Evolutionary conservation across 805 yeast species (phyloP), one percentile per base, ranked within the genome.

Genomic region (Isabelozyma rhagii): DNA sequence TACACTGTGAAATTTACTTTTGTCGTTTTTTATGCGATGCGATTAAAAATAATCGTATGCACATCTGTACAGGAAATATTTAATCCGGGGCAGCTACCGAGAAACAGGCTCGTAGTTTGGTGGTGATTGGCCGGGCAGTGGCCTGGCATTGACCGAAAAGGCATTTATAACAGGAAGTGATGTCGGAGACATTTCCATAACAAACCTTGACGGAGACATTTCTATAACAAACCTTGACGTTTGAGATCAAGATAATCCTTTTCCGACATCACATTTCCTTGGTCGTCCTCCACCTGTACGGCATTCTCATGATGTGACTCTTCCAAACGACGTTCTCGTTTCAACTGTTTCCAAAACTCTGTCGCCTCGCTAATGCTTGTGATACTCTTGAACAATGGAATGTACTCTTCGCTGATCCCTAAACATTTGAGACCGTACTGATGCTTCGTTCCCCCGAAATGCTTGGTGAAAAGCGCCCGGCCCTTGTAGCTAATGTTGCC

Each of bases 261-360:
- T 57, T 84, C 85, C 34, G 87, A 80, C 96, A 93, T 87, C 13
- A 89, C 96, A 62, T 94, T 93, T 9, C 98, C 99, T 14, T 89
- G 91, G 1, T 82, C 86, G 62, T 94, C 98, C 64, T 93, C 98
- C 36, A 92, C 87, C 65, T 94, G 96, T 10, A 85, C 77, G 1
- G 82, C 81, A 47, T 76, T 73, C 54, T 85, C 87, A 43, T 60
- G 62, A 47, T 75, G 72, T 21, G 70, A 71, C 31, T 74, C 72
- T 46, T 66, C 66, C 8, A 63, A 56, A 41, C 78, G 62, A 4
- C 60, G 56, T 44, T 72, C 71, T 45, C 62, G 58, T 48, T 71
- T 70, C 8, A 84, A 52, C 27, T 67, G 69, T 2, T 72, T 70
- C 82, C 87, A 80, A 28, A 94, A 65, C 11, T 71, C 66, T 31